Conservation (phyloP, 768 basidiomycete species). For the Kwoniella dendrophila region DNA sequence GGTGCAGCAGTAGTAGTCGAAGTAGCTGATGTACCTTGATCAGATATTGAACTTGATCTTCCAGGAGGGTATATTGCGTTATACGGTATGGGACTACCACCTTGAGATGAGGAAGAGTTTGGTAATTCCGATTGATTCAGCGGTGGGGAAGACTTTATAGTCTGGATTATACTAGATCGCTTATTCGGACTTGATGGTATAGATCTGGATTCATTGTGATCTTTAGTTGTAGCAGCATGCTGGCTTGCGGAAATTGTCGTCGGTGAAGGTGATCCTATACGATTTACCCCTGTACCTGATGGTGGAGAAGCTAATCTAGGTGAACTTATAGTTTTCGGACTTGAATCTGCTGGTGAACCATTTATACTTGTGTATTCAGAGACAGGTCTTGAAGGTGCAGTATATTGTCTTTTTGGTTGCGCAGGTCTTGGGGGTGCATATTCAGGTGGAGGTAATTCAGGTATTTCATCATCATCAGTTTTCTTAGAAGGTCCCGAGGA, state of each 20-base stretch:
- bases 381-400: slow-evolving; percentile 30
- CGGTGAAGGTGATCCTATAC: slow-evolving; percentile 7
- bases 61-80: slow-evolving; percentile 9
- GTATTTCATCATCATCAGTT: slow-evolving; percentile 16
- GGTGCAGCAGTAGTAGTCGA: too few relatives aligned
- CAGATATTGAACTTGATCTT: neutral
- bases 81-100: slow-evolving; percentile 17
- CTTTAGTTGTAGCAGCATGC: slow-evolving; percentile 24
- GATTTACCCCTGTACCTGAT: neutral
- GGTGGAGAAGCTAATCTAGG: slow-evolving; percentile 13
- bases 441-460: slow-evolving; percentile 42
- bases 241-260: slow-evolving; percentile 1
- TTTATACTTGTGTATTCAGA: slow-evolving; percentile 23
- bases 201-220: slow-evolving; percentile 41
- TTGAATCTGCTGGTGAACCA: slow-evolving; percentile 9
- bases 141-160: slow-evolving; percentile 8
- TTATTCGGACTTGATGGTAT: neutral
- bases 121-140: neutral
- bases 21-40: neutral
- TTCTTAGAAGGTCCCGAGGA: too few relatives aligned
- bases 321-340: slow-evolving; percentile 3
- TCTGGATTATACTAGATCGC: slow-evolving; percentile 15
- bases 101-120: neutral
- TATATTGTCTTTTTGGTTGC: slow-evolving; percentile 26
- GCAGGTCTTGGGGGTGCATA: slow-evolving; percentile 39